Evolutionary conservation across 2,329 filamentous ascomycete species (phyloP).

Genomic region (Trichophyton equinum): DNA sequence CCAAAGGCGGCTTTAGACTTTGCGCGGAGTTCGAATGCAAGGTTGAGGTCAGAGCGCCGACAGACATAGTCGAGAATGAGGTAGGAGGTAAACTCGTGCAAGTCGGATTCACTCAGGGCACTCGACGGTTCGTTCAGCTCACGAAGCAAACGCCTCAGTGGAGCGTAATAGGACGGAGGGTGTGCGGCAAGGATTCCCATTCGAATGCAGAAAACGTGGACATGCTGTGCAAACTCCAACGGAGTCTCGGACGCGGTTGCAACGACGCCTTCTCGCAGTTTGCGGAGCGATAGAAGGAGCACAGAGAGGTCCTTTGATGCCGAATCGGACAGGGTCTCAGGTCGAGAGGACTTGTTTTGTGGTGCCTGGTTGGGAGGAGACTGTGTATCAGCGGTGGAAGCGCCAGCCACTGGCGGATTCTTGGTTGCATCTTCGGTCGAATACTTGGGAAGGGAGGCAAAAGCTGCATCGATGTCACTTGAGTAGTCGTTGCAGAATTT

Average conservation of each 20-base stretch:
- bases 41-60: constrained; percentile 59
- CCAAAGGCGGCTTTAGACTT: constrained; percentile 37
- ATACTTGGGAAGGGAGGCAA: constrained; percentile 48
- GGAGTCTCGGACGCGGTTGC: constrained; percentile 54
- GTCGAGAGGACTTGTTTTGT: constrained; percentile 11
- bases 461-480: constrained; percentile 61
- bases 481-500: constrained; percentile 68
- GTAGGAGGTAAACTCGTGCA: constrained; percentile 68
- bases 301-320: constrained; percentile 55
- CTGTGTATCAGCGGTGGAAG: background rate
- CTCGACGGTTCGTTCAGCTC: constrained; percentile 52
- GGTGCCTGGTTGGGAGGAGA: constrained; percentile 8
- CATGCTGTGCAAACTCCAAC: constrained; percentile 74
- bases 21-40: constrained; percentile 57
- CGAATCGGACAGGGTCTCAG: constrained; percentile 11
- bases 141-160: constrained; percentile 65
- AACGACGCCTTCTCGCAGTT: constrained; percentile 80
- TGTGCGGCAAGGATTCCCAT: constrained; percentile 68
- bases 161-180: constrained; percentile 80
- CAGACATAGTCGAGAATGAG: constrained; percentile 81
- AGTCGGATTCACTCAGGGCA: constrained; percentile 57
- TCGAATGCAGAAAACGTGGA: constrained; percentile 83
- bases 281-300: constrained; percentile 74
- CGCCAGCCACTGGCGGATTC: constrained; percentile 26
- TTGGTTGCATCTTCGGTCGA: constrained; percentile 27